Conservation (phyloP, 306 rosid species). For the Vigna nakashimae region DNA sequence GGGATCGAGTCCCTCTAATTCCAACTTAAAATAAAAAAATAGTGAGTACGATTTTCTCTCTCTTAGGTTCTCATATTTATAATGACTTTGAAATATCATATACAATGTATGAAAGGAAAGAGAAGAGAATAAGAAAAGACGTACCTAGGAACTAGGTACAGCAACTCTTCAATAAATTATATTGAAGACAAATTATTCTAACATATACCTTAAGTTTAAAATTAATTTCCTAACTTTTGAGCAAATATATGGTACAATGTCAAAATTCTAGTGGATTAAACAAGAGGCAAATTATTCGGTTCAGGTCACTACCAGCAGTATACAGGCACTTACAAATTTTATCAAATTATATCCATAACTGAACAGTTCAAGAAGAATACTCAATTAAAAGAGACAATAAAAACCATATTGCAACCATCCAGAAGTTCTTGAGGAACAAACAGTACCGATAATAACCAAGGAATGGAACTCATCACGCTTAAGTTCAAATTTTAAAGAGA, state of each 20-base stretch:
- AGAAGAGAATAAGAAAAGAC: too few species aligned
- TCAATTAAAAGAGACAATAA: conserved; percentile 16
- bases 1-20: too few species aligned
- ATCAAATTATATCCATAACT: conserved; percentile 11
- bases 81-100: too few species aligned
- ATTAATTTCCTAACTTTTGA: conserved; percentile 9
- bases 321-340: conserved; percentile 13
- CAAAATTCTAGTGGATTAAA: conserved; percentile 24
- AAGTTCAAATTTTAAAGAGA: neutral
- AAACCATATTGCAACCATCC: conserved; percentile 2
- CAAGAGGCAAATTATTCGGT: conserved; percentile 16
- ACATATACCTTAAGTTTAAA: neutral
- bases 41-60: too few species aligned
- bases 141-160: too few species aligned
- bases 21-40: too few species aligned
- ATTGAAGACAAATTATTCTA: too few species aligned
- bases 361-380: conserved; percentile 7
- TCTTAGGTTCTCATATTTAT: too few species aligned
- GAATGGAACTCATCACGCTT: neutral
- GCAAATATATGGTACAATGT: neutral
- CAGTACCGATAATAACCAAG: neutral
- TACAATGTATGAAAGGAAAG: too few species aligned
- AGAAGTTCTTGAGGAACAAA: conserved; percentile 19
- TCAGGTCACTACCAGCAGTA: conserved; percentile 32
- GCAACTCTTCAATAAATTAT: too few species aligned